Conservation (phyloP, 768 basidiomycete species). For the Mycena maculata region DNA sequence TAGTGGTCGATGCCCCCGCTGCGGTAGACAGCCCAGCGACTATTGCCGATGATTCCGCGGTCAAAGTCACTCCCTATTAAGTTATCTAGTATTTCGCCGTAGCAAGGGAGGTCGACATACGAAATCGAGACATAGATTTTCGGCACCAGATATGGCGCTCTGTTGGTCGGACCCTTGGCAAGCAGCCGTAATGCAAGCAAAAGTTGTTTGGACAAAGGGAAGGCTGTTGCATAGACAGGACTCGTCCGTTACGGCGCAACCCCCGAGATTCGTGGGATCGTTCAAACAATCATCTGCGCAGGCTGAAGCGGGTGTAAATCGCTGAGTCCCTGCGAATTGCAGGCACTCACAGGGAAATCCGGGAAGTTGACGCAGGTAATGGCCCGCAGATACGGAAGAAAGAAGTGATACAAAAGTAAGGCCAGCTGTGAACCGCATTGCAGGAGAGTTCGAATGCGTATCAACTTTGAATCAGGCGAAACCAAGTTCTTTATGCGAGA, state of each 20-base stretch:
- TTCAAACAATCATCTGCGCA: conserved; percentile 28
- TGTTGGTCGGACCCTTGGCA: conserved; percentile 27
- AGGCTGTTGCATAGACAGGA: conserved; percentile 25
- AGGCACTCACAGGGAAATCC: conserved; percentile 23
- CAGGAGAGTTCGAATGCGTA: background rate
- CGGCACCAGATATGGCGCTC: conserved; percentile 18
- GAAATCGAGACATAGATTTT: conserved; percentile 25
- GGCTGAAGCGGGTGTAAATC: conserved; percentile 12
- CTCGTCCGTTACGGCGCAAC: conserved; percentile 10
- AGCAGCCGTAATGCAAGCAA: conserved; percentile 20
- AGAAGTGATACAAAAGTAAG: conserved; percentile 11
- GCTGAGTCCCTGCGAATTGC: background rate
- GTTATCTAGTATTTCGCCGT: no score
- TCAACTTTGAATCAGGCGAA: no score
- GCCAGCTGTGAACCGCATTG: conserved; percentile 15
- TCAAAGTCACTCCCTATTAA: conserved; percentile 26
- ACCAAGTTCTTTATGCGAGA: background rate
- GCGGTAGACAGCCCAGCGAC: conserved; percentile 20
- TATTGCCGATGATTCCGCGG: conserved; percentile 22
- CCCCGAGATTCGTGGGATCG: conserved; percentile 23
- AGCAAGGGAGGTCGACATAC: conserved; percentile 59
- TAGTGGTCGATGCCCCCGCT: conserved; percentile 6
- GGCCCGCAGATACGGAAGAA: conserved; percentile 9
- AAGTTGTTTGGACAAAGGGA: conserved; percentile 21
- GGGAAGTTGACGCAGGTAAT: conserved; percentile 20